Base-by-base conservation (phyloP, 78 protist genomes). In the Dictyostelium purpureum region DNA sequence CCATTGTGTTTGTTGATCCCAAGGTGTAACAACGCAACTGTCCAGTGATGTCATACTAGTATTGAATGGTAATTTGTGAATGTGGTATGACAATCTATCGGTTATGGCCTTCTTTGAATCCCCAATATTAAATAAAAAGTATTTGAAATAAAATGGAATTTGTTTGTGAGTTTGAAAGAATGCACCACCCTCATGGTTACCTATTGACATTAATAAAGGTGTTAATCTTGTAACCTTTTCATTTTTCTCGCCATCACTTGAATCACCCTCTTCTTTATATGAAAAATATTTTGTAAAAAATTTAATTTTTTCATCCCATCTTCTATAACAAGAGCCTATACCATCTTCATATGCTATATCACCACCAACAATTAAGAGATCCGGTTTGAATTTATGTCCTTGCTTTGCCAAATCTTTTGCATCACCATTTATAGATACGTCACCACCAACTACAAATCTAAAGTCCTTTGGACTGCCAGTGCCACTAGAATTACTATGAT, bases 141-240 rank as follows among this genome's bases (percentile, higher is more conserved):
- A 85, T 16, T 26, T 40, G 7, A 73, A 38, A 73, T 70, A 85
- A 56, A 85, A 85, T 49, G 92, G 92, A 16, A 85, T 76, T 37
- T 57, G 66, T 26, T 37, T 31, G 16, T 35, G 12, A 2, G 82
- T n/a, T 59, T 85, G 92, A 59, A 73, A 85, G 75, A 73, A 73
- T 28, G 57, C 80, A 57, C 92, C 92, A 0, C 82, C 92, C 21
- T 85, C 92, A 61, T 85, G 92, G 47, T 85, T 85, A 12, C 92
- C 92, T 59, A 85, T 85, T 14, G 92, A 66, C 18, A 74, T 31
- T 0, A 85, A 26, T 21, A 74, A 26, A 10, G 81, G 81, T 21
- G 16, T 75, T 33, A 75, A 52, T 12, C 19, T 4, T 65, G 59
- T 21, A 65, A n/a, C n/a, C n/a, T n/a, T n/a, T n/a, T n/a, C n/a